phyloP scores from a whole-genome alignment of 768 basidiomycete genomes.

The Termitomyces sp. region DNA sequence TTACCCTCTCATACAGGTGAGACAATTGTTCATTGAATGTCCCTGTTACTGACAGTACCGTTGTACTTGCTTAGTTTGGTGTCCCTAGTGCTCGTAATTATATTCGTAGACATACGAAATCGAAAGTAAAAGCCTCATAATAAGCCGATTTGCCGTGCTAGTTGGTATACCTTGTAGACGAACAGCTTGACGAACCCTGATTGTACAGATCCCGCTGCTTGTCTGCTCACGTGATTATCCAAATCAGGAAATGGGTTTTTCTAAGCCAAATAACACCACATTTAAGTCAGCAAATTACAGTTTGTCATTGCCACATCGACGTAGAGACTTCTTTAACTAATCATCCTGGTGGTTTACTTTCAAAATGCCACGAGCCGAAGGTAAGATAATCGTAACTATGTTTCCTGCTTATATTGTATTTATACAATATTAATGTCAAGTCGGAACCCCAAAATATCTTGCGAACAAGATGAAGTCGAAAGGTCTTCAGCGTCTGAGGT shows the following conservation, averaged over 20 bases:
- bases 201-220: too few species aligned
- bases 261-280: neutral
- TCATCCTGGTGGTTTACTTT: neutral
- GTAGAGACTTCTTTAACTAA: neutral
- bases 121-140: constrained; percentile 29
- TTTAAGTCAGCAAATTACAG: neutral
- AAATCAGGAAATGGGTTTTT: neutral
- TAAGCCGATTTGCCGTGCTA: neutral
- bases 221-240: neutral
- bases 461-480: constrained; percentile 98
- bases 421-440: constrained; percentile 27
- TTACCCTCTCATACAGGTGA: constrained; percentile 66
- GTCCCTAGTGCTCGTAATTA: constrained; percentile 52
- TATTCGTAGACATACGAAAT: constrained; percentile 33
- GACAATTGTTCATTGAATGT: constrained; percentile 14
- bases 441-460: constrained; percentile 83
- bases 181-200: too few species aligned
- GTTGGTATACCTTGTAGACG: neutral
- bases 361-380: constrained; percentile 82
- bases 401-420: neutral
- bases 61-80: constrained; percentile 47
- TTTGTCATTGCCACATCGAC: neutral
- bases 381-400: constrained; percentile 25
- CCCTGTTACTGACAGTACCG: neutral
- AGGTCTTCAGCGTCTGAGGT: constrained; percentile 89